Evolutionary conservation across 31 red algal genomes (phyloP).

Genomic region (Pterothamnion heteromorphum): DNA sequence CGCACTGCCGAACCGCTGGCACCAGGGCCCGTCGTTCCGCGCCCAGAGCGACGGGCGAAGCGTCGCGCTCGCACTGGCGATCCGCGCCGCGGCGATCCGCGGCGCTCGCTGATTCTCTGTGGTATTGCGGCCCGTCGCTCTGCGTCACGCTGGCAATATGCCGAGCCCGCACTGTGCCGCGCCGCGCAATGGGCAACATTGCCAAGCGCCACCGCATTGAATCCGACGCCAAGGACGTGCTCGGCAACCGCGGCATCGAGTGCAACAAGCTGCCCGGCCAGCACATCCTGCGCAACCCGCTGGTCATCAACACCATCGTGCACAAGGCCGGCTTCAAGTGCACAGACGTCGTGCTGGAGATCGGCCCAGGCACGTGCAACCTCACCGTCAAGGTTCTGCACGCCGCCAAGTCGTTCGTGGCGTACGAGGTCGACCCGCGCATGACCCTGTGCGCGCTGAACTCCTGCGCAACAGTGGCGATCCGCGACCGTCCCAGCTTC

Average conservation of each 20-base stretch:
- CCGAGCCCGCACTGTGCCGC: no score
- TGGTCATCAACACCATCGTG: slow-evolving; percentile 73
- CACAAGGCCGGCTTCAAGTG: slow-evolving; percentile 63
- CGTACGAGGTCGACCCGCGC: slow-evolving; percentile 86
- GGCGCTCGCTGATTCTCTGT: no score
- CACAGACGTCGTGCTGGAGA: slow-evolving; percentile 85
- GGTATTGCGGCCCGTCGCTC: no score
- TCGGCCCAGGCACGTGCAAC: slow-evolving; percentile 97
- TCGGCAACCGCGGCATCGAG: slow-evolving; percentile 74
- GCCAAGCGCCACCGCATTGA: slow-evolving; percentile 21
- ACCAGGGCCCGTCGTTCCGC: no score
- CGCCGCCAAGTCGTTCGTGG: slow-evolving; percentile 69
- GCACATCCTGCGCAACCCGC: slow-evolving; percentile 91
- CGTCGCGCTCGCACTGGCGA: no score
- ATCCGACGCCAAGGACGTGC: background rate
- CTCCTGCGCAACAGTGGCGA: no score
- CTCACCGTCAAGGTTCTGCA: slow-evolving; percentile 77
- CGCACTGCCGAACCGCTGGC: no score
- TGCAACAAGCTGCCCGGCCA: slow-evolving; percentile 90
- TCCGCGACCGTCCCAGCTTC: no score
- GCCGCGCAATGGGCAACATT: slow-evolving; percentile 68
- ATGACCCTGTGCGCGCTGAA: no score
- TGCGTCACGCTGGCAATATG: no score
- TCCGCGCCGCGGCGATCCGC: no score
- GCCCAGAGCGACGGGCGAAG: no score